phyloP scores from a whole-genome alignment of 2,329 filamentous ascomycete species.

The Alternaria longipes region DNA sequence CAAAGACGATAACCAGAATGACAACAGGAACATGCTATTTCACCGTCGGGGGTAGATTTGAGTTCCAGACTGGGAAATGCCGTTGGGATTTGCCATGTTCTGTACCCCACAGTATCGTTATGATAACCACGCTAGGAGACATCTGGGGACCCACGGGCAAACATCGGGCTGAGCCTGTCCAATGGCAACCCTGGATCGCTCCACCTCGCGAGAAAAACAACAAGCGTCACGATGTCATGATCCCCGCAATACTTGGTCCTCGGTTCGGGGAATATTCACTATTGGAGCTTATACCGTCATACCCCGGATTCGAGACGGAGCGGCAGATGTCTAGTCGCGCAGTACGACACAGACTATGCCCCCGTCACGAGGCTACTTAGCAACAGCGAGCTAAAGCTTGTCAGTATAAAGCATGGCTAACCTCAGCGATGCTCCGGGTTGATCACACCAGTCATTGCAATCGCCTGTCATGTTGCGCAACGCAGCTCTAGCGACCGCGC shows the following conservation, averaged over 20 bases:
- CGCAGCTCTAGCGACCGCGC: constrained; percentile 18
- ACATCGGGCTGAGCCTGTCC: constrained; percentile 5
- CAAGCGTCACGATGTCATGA: constrained; percentile 14
- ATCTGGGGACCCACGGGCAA: constrained; percentile 1
- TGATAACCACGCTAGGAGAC: constrained; percentile 10
- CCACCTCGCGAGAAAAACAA: constrained; percentile 10
- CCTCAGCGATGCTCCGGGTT: neutral
- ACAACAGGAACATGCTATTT: neutral
- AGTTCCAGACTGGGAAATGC: neutral
- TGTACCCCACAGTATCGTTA: constrained; percentile 13
- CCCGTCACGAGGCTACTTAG: constrained; percentile 1
- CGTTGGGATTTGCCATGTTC: constrained; percentile 7
- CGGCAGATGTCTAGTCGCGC: constrained; percentile 15
- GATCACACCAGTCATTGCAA: neutral
- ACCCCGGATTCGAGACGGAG: constrained; percentile 11
- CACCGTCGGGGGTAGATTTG: neutral
- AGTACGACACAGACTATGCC: neutral
- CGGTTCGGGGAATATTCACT: constrained; percentile 11
- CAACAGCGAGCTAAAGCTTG: neutral
- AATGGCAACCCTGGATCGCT: constrained; percentile 3
- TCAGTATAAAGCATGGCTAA: constrained; percentile 18
- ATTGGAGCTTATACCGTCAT: constrained; percentile 8
- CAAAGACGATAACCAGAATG: neutral
- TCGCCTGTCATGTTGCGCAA: constrained; percentile 27
- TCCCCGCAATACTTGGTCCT: constrained; percentile 12